These are phyloP conservation scores for Przewalskia tangutica DNA, from an alignment of 257 asterid genomes.

Conservation along the genomic window DNA sequence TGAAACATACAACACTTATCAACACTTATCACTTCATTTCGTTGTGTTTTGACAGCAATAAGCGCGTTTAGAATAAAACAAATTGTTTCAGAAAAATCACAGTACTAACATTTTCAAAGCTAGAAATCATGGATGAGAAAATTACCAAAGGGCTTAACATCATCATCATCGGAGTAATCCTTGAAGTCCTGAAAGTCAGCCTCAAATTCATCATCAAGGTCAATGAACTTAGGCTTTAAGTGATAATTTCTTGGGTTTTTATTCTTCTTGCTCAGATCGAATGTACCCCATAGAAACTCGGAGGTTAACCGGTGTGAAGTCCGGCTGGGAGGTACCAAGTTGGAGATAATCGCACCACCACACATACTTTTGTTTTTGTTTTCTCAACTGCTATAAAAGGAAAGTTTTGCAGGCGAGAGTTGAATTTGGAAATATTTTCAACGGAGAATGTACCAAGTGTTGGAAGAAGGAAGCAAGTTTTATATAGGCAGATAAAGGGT, in stretches of 20 bases:
- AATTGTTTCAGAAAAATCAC: neutral
- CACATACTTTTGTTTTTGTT: constrained; percentile 38
- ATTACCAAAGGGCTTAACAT: constrained; percentile 31
- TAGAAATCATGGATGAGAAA: neutral
- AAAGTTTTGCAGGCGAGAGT: neutral
- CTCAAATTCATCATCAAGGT: constrained; percentile 64
- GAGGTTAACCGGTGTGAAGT: constrained; percentile 65
- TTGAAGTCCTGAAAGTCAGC: constrained; percentile 82
- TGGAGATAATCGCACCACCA: constrained; percentile 88
- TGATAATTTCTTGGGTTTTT: constrained; percentile 21
- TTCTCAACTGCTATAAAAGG: neutral
- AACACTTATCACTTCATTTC: neutral
- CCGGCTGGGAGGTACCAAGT: constrained; percentile 40
- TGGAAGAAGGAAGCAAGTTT: neutral
- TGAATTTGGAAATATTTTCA: neutral
- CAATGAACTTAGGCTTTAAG: constrained; percentile 43
- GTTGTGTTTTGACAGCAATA: neutral
- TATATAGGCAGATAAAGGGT: neutral
- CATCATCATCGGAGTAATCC: constrained; percentile 37
- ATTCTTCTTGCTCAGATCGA: constrained; percentile 34
- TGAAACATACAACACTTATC: neutral
- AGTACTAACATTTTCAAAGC: neutral
- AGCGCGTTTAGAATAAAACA: neutral
- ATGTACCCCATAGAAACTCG: constrained; percentile 70
- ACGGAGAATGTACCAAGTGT: neutral